phyloP scores from a whole-genome alignment of 225 moss, liverwort and hornwort genomes.

The Physcomitrium patens region DNA sequence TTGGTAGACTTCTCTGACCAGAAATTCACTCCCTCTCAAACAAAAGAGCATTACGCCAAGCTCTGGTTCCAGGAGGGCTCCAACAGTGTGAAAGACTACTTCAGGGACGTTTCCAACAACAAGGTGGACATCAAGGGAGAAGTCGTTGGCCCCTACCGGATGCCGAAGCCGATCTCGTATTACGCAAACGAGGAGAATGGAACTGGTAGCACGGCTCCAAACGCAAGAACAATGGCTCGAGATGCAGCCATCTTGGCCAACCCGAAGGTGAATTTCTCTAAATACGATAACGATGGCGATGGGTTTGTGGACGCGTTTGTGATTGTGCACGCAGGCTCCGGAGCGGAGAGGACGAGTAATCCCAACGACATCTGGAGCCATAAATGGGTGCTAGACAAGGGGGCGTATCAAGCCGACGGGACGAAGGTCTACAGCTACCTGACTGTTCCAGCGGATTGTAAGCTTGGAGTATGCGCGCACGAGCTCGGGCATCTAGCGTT shows the following conservation, averaged over 20 bases:
- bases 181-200: constrained; percentile 24
- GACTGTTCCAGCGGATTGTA: constrained; percentile 31
- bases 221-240: constrained; percentile 30
- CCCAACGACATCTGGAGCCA: constrained; percentile 34
- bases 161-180: constrained; percentile 29
- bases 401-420: constrained; percentile 31
- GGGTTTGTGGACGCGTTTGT: constrained; percentile 36
- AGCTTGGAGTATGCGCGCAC: constrained; percentile 35
- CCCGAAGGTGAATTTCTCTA: constrained; percentile 14
- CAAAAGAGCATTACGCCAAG: constrained; percentile 21
- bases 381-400: constrained; percentile 28
- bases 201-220: neutral
- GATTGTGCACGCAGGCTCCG: constrained; percentile 23
- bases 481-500: constrained; percentile 41
- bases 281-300: constrained; percentile 34
- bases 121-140: constrained; percentile 33
- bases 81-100: constrained; percentile 38
- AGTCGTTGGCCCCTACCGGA: constrained; percentile 34
- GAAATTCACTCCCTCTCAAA: constrained; percentile 10
- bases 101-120: constrained; percentile 25
- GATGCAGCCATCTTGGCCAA: constrained; percentile 20
- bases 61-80: constrained; percentile 30
- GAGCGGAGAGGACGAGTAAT: constrained; percentile 16
- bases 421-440: constrained; percentile 31
- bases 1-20: constrained; percentile 39